Evolutionary conservation across 352 stramenopile genomes (phyloP).

Genomic region (Globisporangium cystogenes): DNA sequence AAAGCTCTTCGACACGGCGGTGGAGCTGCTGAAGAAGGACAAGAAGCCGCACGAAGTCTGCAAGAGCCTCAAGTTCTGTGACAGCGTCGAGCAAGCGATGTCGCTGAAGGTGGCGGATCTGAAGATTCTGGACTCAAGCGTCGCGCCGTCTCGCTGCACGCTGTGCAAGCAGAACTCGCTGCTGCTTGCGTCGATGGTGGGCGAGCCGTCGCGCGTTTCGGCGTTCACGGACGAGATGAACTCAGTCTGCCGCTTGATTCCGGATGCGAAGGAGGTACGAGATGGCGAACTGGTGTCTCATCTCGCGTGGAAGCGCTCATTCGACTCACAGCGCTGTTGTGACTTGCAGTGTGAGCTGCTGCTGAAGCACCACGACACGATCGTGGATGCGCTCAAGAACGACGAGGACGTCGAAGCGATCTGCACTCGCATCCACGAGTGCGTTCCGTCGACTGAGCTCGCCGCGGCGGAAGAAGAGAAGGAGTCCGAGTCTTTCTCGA

Average conservation of each 20-base stretch:
- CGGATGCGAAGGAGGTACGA: constrained; percentile 33
- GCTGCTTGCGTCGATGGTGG: constrained; percentile 44
- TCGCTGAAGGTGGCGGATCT: constrained; percentile 25
- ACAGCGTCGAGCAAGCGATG: constrained; percentile 9
- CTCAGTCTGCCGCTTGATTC: constrained; percentile 51
- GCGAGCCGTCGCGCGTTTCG: constrained; percentile 33
- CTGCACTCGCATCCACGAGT: constrained; percentile 42
- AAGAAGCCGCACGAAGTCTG: constrained; percentile 65
- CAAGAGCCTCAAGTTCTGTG: constrained; percentile 43
- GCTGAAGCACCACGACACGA: constrained; percentile 38
- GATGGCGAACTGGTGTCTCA: no score
- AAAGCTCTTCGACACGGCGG: constrained; percentile 59
- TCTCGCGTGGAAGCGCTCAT: no score
- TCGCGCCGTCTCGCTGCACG: constrained; percentile 38
- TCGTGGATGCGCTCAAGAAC: constrained; percentile 47
- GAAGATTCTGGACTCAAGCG: constrained; percentile 31
- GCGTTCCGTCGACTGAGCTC: constrained; percentile 6
- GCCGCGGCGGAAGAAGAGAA: constrained; percentile 14
- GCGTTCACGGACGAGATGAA: constrained; percentile 43
- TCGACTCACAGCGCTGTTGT: no score
- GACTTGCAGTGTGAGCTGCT: constrained; percentile 47
- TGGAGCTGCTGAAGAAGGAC: constrained; percentile 37
- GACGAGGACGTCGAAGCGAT: constrained; percentile 45
- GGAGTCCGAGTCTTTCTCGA: constrained; percentile 26
- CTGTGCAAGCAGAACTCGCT: constrained; percentile 56